Evolutionary conservation across 257 asterid genomes (phyloP).

Genomic region (Solanum etuberosum): DNA sequence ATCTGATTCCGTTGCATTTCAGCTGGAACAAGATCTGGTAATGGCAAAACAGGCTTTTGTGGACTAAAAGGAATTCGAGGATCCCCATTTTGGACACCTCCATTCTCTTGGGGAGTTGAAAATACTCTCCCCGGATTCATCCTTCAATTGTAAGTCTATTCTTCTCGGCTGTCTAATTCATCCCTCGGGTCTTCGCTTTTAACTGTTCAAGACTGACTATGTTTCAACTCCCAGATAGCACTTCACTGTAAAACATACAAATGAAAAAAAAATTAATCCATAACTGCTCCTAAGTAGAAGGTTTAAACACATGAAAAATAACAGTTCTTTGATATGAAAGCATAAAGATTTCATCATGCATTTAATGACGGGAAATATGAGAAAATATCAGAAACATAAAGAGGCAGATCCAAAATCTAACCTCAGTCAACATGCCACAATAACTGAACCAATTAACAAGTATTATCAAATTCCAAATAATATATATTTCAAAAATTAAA

Average conservation of each 20-base stretch:
- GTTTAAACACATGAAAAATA: constrained; percentile 7
- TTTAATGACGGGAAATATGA: constrained; percentile 14
- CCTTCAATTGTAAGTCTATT: neutral
- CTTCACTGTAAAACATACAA: neutral
- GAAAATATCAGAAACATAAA: neutral
- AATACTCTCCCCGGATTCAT: constrained; percentile 55
- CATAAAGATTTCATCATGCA: constrained; percentile 16
- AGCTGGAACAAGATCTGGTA: neutral
- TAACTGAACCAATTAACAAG: neutral
- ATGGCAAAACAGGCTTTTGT: constrained; percentile 18
- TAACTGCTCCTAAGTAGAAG: neutral
- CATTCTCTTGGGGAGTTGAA: constrained; percentile 27
- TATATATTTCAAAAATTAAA: neutral
- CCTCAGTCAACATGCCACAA: neutral
- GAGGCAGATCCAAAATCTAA: neutral
- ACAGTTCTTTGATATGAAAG: constrained; percentile 14
- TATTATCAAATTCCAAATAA: neutral
- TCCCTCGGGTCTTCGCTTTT: neutral
- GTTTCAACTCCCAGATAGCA: neutral
- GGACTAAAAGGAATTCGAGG: constrained; percentile 41
- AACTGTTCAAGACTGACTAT: neutral
- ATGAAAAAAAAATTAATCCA: neutral
- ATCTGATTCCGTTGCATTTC: constrained; percentile 8
- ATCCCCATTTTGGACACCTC: constrained; percentile 21
- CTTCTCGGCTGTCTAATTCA: neutral